These are phyloP conservation scores for Lathyrus tuberosus DNA, from an alignment of 306 rosid species.

Conservation along the genomic window DNA sequence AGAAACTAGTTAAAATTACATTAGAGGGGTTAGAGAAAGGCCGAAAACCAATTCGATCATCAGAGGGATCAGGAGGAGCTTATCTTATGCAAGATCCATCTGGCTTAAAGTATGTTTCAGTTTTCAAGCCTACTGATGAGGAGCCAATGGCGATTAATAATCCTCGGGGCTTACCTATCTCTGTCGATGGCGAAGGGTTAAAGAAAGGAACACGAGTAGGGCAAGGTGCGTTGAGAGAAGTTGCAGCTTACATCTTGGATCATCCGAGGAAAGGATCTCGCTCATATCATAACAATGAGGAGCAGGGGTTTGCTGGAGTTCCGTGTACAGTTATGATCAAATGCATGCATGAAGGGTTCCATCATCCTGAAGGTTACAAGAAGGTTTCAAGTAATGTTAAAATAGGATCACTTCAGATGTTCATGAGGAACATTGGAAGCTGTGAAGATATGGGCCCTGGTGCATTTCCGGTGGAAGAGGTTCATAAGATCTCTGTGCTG, in stretches of 20 bases:
- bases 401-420: slow-evolving; percentile 67
- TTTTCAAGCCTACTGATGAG: slow-evolving; percentile 78
- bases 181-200: slow-evolving; percentile 63
- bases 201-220: slow-evolving; percentile 68
- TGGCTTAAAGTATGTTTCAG: slow-evolving; percentile 61
- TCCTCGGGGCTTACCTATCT: slow-evolving; percentile 59
- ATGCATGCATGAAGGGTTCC: slow-evolving; percentile 55
- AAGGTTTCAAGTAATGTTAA: slow-evolving; percentile 42
- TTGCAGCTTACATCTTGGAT: slow-evolving; percentile 72
- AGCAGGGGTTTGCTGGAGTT: slow-evolving; percentile 61
- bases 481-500: slow-evolving; percentile 68
- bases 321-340: slow-evolving; percentile 64
- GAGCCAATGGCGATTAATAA: slow-evolving; percentile 77
- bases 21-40: slow-evolving; percentile 63
- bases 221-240: slow-evolving; percentile 67
- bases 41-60: slow-evolving; percentile 61
- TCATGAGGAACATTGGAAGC: slow-evolving; percentile 57
- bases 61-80: slow-evolving; percentile 83
- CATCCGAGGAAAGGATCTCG: slow-evolving; percentile 58
- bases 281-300: slow-evolving; percentile 27
- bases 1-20: slow-evolving; percentile 57
- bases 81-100: slow-evolving; percentile 74
- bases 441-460: slow-evolving; percentile 71
- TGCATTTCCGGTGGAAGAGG: slow-evolving; percentile 62
- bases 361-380: slow-evolving; percentile 54